phyloP scores from a whole-genome alignment of 306 rosid species.

The Cucurbita ficifolia region DNA sequence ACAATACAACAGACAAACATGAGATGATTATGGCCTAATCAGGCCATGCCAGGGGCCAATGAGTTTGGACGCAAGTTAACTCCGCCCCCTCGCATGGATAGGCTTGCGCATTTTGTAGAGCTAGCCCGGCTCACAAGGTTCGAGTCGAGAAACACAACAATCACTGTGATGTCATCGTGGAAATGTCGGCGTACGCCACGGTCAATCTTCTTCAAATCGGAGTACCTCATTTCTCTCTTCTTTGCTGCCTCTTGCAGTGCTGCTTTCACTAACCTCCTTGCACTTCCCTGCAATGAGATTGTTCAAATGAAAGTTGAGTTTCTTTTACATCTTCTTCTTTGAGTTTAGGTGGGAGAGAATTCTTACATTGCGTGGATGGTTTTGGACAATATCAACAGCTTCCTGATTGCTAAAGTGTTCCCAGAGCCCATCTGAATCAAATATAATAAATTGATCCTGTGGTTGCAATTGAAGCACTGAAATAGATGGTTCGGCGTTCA shows the following conservation, averaged over 20 bases:
- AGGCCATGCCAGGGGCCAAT: slow-evolving; percentile 47
- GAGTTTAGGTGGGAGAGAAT: not conserved
- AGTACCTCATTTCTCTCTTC: slow-evolving; percentile 73
- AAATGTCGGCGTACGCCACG: slow-evolving; percentile 65
- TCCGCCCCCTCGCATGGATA: slow-evolving; percentile 56
- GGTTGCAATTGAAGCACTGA: slow-evolving; percentile 34
- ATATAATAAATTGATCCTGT: slow-evolving; percentile 45
- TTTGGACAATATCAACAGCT: slow-evolving; percentile 51
- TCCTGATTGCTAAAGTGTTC: slow-evolving; percentile 59
- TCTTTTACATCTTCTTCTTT: not conserved
- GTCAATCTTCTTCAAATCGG: slow-evolving; percentile 57
- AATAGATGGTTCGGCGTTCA: slow-evolving; percentile 48
- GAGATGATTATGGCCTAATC: slow-evolving; percentile 22
- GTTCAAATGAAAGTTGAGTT: not conserved
- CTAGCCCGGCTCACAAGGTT: slow-evolving; percentile 49
- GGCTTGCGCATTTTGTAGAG: slow-evolving; percentile 26
- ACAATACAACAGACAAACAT: slow-evolving; percentile 30
- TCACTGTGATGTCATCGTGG: slow-evolving; percentile 62
- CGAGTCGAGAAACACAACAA: slow-evolving; percentile 48
- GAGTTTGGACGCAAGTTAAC: slow-evolving; percentile 38
- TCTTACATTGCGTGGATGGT: slow-evolving; percentile 39
- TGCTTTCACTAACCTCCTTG: slow-evolving; percentile 48
- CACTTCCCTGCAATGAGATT: slow-evolving; percentile 49
- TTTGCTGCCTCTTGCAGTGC: slow-evolving; percentile 53
- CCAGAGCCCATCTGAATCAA: slow-evolving; percentile 64